Base-by-base conservation (phyloP, 306 rosid species). In the Cucurbita maxima region DNA sequence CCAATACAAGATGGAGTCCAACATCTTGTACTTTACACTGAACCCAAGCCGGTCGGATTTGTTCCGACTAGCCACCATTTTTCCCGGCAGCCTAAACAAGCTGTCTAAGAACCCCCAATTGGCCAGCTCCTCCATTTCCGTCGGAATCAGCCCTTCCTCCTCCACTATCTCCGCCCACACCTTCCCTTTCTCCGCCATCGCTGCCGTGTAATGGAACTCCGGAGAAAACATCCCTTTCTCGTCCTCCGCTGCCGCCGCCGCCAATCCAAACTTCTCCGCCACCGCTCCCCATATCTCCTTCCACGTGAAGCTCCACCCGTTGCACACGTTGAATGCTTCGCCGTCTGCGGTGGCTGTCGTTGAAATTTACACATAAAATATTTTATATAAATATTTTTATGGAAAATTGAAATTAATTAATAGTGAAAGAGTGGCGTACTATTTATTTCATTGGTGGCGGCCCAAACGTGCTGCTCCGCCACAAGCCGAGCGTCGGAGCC, bases 391-490 rank as follows among this genome's bases (percentile, higher is more conserved):
- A 8, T 43, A 43, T 43, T 43, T 43, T 43, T 43, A 30, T 30
- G 34, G 34, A 30, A 30, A 30, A 2, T 2, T 30, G 3, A 30
- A 30, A 30, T 30, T 30, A 30, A 30, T 14, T 5, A 51, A 51
- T 14, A 51, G 10, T 3, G 53, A 12, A 15, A 48, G 50, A 15
- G 19, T 54, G 0, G n/a, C 50, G 0, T 62, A 62, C 70, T 50
- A 40, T 62, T 62, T 16, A 62, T 16, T 40, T 62, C 4, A 63
- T 77, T 81, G 20, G 91, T 83, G 7, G 97, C 88, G 57, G 86
- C 92, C 97, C 99, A 91, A 48, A 94, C 78, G 66, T 94, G 88
- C 54, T 89, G 99, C 37, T 89, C 89, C n/a, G 96, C 95, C n/a
- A 89, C 97, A 43, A 88, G 86, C 79, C 99, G 82, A 54, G 87